Evolutionary conservation across 208 protist species (phyloP).

Genomic region (Crithidia acanthocephali): DNA sequence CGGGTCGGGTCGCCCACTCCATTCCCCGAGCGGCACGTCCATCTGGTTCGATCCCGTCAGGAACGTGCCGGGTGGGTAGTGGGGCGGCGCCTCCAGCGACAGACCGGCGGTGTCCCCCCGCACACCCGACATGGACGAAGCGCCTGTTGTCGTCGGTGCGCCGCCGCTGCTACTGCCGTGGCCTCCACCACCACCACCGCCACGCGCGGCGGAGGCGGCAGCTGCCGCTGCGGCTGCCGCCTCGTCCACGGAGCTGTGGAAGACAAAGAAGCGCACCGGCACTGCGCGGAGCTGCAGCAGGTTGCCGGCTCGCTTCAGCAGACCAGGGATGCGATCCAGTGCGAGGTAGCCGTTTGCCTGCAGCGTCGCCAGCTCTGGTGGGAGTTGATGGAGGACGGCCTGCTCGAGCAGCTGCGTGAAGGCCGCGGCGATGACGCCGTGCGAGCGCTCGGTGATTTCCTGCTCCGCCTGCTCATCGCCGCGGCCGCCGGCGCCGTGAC

Average conservation of each 20-base stretch:
- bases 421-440: slow-evolving; percentile 68
- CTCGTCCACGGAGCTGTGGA: slow-evolving; percentile 72
- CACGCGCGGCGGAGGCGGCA: not conserved
- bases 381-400: slow-evolving; percentile 47
- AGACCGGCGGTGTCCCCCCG: slow-evolving; percentile 13
- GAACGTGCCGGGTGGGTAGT: slow-evolving; percentile 59
- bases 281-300: slow-evolving; percentile 66
- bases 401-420: slow-evolving; percentile 69
- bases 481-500: slow-evolving; percentile 25
- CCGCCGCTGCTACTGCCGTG: slow-evolving; percentile 4
- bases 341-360: slow-evolving; percentile 73
- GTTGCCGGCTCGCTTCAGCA: slow-evolving; percentile 61
- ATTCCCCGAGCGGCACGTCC: slow-evolving; percentile 73
- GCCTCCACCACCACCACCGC: not conserved
- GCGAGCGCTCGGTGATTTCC: slow-evolving; percentile 67
- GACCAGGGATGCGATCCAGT: slow-evolving; percentile 63
- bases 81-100: slow-evolving; percentile 22
- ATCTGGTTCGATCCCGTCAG: slow-evolving; percentile 53
- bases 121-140: too few relatives aligned
- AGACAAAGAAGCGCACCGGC: slow-evolving; percentile 82
- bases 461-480: slow-evolving; percentile 63
- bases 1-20: slow-evolving; percentile 53
- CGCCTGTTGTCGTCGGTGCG: too few relatives aligned
- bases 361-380: slow-evolving; percentile 55
- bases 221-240: slow-evolving; percentile 6